A percentile compares a stretch with the other conserved stretches of the same genome.
phyloP scores from a whole-genome alignment of 169 alveolate species.

The Cryptosporidium sp. region DNA sequence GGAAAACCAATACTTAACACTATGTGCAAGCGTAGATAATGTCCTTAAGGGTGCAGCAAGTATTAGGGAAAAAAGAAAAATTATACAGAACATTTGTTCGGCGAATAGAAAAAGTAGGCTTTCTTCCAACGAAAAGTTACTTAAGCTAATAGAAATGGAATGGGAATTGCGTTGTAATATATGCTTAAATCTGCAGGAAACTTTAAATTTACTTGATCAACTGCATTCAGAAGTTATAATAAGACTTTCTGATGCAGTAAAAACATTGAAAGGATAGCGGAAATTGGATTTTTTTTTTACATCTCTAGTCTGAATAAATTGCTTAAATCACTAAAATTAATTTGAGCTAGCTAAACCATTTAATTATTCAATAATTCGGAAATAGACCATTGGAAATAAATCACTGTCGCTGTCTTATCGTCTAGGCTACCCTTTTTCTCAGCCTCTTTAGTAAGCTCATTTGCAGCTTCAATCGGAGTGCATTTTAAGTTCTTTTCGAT shows the following conservation, averaged over 20 bases:
- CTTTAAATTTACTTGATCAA: conserved; percentile 22
- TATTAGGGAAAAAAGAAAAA: conserved; percentile 50
- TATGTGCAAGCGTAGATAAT: conserved; percentile 7
- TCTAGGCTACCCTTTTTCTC: conserved; percentile 65
- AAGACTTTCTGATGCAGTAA: conserved; percentile 5
- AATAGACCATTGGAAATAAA: conserved; percentile 65
- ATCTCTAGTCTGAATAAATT: not conserved
- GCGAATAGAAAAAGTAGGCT: not conserved
- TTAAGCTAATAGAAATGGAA: conserved; percentile 65
- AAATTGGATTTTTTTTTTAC: not conserved
- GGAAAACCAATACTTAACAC: not conserved
- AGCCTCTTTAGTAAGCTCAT: conserved; percentile 37
- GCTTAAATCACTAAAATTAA: not conserved
- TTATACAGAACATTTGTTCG: conserved; percentile 30
- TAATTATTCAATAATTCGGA: conserved; percentile 11
- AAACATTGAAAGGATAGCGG: not conserved
- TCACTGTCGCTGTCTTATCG: conserved; percentile 70
- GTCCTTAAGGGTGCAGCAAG: conserved; percentile 34
- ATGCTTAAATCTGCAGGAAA: conserved; percentile 33
- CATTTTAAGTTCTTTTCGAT: conserved; percentile 10
- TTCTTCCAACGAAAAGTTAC: conserved; percentile 9
- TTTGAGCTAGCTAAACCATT: not conserved
- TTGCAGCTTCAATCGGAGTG: conserved; percentile 46
- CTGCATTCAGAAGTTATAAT: conserved; percentile 28
- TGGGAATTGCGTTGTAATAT: conserved; percentile 65